Conservation (phyloP, 2,329 filamentous ascomycete species). For the Fusarium agapanthi region DNA sequence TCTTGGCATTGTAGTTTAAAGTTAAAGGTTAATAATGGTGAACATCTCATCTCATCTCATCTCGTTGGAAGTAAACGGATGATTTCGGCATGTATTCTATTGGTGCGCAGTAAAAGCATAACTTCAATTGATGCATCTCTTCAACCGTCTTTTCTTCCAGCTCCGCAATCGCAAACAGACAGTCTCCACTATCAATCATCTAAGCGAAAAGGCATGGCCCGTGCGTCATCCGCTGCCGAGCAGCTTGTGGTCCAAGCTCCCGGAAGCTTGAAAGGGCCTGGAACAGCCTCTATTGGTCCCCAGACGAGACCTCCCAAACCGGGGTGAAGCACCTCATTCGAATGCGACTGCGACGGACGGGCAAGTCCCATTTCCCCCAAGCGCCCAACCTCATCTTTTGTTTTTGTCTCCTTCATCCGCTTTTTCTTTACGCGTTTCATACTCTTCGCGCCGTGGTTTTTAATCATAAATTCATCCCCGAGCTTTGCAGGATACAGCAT, state of each 20-base stretch:
- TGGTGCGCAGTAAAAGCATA: constrained; percentile 32
- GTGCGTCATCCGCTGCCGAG: constrained; percentile 36
- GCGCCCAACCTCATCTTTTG: constrained; percentile 39
- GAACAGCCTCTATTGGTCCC: constrained; percentile 38
- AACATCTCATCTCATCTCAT: constrained; percentile 1
- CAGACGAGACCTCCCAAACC: constrained; percentile 22
- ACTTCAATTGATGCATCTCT: constrained; percentile 42
- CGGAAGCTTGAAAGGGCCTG: constrained; percentile 40
- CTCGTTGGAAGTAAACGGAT: constrained; percentile 2
- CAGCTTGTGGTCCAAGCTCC: constrained; percentile 43
- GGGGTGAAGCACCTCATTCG: constrained; percentile 24
- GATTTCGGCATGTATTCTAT: constrained; percentile 7
- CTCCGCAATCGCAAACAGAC: constrained; percentile 15
- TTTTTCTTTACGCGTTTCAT: constrained; percentile 20
- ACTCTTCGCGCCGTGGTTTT: constrained; percentile 5
- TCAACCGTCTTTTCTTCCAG: not conserved
- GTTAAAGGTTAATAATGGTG: not conserved
- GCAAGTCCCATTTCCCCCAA: constrained; percentile 25
- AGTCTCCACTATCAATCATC: constrained; percentile 17
- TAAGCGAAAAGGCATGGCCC: constrained; percentile 28
- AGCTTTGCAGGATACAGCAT: constrained; percentile 17
- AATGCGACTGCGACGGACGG: constrained; percentile 41
- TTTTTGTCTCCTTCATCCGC: constrained; percentile 24
- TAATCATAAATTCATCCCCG: constrained; percentile 3
- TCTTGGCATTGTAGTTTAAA: not conserved